These are phyloP conservation scores for Gynostemma pentaphyllum DNA, from an alignment of 306 rosid species.

Conservation along the genomic window DNA sequence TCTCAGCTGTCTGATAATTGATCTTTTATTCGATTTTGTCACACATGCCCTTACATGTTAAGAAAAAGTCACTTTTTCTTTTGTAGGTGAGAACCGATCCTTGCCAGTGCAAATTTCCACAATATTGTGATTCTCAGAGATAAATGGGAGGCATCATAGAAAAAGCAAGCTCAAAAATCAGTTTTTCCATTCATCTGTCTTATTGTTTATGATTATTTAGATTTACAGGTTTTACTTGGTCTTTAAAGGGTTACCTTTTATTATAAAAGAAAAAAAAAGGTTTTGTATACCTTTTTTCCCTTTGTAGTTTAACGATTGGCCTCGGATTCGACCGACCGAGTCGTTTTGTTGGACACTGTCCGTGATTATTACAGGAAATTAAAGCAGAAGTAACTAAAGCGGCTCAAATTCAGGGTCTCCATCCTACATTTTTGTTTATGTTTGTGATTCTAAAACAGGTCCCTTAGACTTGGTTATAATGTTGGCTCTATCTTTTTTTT, in stretches of 20 bases:
- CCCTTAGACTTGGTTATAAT: no score
- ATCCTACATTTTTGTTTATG: not conserved
- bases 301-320: not conserved
- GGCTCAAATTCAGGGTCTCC: not conserved
- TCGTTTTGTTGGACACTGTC: not conserved
- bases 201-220: not conserved
- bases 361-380: not conserved
- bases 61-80: not conserved
- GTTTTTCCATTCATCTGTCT: not conserved
- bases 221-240: not conserved
- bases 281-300: not conserved
- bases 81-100: conserved; percentile 55
- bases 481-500: no score
- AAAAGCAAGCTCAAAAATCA: not conserved
- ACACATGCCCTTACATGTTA: not conserved
- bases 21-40: not conserved
- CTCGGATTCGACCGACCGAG: not conserved
- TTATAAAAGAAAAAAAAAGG: no score
- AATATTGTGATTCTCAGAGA: conserved; percentile 55
- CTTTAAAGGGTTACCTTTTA: no score
- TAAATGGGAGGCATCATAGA: not conserved
- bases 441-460: no score
- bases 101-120: conserved; percentile 59
- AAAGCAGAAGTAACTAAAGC: not conserved
- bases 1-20: not conserved